Base-by-base conservation (phyloP, 495 filamentous ascomycete species). In the Acidiella bohemica region DNA sequence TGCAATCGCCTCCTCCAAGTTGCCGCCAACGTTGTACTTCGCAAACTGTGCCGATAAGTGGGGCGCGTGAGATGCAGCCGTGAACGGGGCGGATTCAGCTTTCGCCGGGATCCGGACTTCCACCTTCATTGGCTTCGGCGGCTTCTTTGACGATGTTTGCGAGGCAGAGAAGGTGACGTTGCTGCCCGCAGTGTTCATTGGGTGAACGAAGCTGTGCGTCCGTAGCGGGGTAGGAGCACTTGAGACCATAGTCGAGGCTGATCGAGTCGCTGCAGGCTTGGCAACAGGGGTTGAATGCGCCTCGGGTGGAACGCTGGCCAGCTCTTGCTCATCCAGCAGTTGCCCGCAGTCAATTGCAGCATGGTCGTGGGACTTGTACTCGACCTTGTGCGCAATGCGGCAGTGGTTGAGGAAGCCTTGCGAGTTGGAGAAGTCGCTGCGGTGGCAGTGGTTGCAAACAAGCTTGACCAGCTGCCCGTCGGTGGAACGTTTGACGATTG, bases 351-450 rank as follows among this genome's bases (percentile, higher is more conserved):
- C 82, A 24, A 84, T 67, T n/a, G 90, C 90, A 29, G 90, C 90
- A 39, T 83, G 84, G 54, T 95, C 87, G 52, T 97, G 90, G 52
- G 84, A 95, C 53, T 84, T 80, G 63, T 83, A 95, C 37, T 86
- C 84, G 35, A 84, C 72, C 44, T 76, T 78, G 60, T 97, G 90
- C 7, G 87, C 84, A 41, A 97, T 95, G 29, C 90, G 85, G 53
- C 86, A 95, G 53, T 97, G 90, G 50, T 97, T 97, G 64, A 97
- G 88, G 54, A 97, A 96, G 2, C 90, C 90, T 58, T 97, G 90
- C 1, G 84, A 84, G 59, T 85, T 94, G 31, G 80, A 85, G 58
- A 95, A 96, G 56, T 95, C 81, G 61, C 79, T 80, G 40, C 84
- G 67, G 29, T 82, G 72, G 53, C 90, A 97, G 54, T 90, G 80